These are phyloP conservation scores for Zygosaccharomyces pseudobailii DNA, from an alignment of 1,139 yeast genomes.

Conservation along the genomic window DNA sequence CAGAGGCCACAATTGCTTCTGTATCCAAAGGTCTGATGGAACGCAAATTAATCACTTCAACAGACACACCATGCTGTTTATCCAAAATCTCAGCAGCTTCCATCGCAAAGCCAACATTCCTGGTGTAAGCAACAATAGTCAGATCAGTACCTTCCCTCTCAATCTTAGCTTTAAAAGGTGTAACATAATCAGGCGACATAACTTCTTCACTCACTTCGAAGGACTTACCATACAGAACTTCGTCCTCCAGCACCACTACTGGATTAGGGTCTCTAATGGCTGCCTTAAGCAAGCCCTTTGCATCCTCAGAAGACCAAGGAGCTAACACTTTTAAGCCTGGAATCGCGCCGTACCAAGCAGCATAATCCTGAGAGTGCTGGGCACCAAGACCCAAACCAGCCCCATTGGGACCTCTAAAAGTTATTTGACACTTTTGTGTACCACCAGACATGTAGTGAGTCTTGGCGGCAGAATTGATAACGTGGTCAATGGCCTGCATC, in stretches of 20 bases:
- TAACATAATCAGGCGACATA: slow-evolving; percentile 76
- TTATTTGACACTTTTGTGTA: slow-evolving; percentile 91
- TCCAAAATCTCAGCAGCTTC: slow-evolving; percentile 86
- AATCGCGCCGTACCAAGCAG: slow-evolving; percentile 97
- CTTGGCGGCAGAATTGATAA: slow-evolving; percentile 97
- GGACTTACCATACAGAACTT: slow-evolving; percentile 86
- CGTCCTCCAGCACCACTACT: slow-evolving; percentile 92
- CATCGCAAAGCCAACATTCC: slow-evolving; percentile 80
- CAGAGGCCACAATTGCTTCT: slow-evolving; percentile 76
- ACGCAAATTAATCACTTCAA: slow-evolving; percentile 93
- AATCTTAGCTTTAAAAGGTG: slow-evolving; percentile 92
- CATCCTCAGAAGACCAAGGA: slow-evolving; percentile 94
- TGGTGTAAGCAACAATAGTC: slow-evolving; percentile 84
- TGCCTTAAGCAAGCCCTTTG: slow-evolving; percentile 92
- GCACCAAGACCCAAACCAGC: slow-evolving; percentile 99
- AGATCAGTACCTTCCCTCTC: slow-evolving; percentile 91
- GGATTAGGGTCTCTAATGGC: slow-evolving; percentile 99
- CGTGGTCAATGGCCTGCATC: slow-evolving; percentile 98
- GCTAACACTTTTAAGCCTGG: slow-evolving; percentile 97
- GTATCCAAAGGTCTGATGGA: slow-evolving; percentile 95
- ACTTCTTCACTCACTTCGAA: slow-evolving; percentile 90
- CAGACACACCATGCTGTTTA: slow-evolving; percentile 80
- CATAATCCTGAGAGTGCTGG: slow-evolving; percentile 96
- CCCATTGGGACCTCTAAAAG: slow-evolving; percentile 99
- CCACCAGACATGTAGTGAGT: slow-evolving; percentile 99